Conservation (phyloP, 2,329 filamentous ascomycete genomes). For the Coccinonectria pachysandricola region DNA sequence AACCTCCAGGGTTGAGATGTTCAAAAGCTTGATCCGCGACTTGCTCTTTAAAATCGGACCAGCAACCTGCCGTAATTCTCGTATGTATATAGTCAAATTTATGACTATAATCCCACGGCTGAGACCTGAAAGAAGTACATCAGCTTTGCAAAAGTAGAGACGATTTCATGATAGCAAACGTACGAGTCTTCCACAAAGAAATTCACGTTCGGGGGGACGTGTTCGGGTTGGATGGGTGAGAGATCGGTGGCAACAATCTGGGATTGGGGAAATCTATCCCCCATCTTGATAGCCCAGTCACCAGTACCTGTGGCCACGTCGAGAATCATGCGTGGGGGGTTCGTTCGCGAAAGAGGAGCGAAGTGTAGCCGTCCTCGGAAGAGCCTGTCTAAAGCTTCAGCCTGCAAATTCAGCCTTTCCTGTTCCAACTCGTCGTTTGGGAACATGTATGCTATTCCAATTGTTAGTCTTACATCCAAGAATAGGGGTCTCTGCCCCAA, state of each 20-base stretch:
- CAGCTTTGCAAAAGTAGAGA: slow-evolving; percentile 1
- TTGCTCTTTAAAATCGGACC: slow-evolving; percentile 36
- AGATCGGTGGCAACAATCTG: slow-evolving; percentile 55
- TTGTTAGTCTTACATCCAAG: slow-evolving; percentile 3
- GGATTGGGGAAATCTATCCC: slow-evolving; percentile 48
- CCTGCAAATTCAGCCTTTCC: slow-evolving; percentile 32
- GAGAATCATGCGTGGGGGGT: slow-evolving; percentile 27
- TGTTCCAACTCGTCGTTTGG: slow-evolving; percentile 34
- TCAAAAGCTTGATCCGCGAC: slow-evolving; percentile 42
- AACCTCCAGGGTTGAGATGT: slow-evolving; percentile 41
- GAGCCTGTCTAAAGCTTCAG: slow-evolving; percentile 26
- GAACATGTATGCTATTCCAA: slow-evolving; percentile 31
- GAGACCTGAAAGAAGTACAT: slow-evolving; percentile 24
- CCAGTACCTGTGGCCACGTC: slow-evolving; percentile 38
- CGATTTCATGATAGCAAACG: slow-evolving; percentile 7
- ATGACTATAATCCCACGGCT: slow-evolving; percentile 43
- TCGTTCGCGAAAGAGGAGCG: slow-evolving; percentile 27
- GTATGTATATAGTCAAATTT: slow-evolving; percentile 46
- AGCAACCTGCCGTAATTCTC: slow-evolving; percentile 38
- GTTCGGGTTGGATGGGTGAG: slow-evolving; percentile 54
- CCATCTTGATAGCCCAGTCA: slow-evolving; percentile 59
- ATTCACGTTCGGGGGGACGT: slow-evolving; percentile 61
- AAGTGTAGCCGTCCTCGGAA: slow-evolving; percentile 32
- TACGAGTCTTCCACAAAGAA: slow-evolving; percentile 61
- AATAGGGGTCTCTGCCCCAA: slow-evolving; percentile 3